Evolutionary conservation across 768 basidiomycete species (phyloP).

Genomic region (Multifurca ochricompacta): DNA sequence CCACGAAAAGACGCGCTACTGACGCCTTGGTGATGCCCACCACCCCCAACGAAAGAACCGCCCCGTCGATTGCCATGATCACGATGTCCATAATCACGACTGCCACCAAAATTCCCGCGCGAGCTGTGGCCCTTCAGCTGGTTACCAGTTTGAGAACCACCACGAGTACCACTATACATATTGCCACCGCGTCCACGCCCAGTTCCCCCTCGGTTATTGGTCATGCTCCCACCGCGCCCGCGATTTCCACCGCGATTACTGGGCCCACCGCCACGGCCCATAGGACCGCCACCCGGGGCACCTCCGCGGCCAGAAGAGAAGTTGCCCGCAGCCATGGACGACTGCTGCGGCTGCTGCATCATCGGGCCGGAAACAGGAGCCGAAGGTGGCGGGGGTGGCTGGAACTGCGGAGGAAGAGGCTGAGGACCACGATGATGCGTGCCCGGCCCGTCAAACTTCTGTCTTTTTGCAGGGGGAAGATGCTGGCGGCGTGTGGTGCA

Average conservation of each 20-base stretch:
- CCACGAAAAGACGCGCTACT: conserved; percentile 38
- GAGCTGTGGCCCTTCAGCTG: conserved; percentile 55
- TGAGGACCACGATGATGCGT: conserved; percentile 44
- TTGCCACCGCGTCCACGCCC: conserved; percentile 34
- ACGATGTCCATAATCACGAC: conserved; percentile 46
- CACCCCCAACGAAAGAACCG: conserved; percentile 52
- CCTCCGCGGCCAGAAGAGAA: conserved; percentile 33
- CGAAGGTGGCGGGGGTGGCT: conserved; percentile 44
- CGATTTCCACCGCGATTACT: conserved; percentile 36
- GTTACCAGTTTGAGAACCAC: conserved; percentile 37
- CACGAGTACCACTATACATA: conserved; percentile 35
- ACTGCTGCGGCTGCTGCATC: conserved; percentile 34
- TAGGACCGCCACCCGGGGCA: conserved; percentile 31
- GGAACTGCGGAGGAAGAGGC: conserved; percentile 59
- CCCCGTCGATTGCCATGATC: conserved; percentile 60
- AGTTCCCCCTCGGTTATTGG: conserved; percentile 33
- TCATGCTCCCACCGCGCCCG: conserved; percentile 46
- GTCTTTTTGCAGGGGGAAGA: conserved; percentile 87
- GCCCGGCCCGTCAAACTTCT: conserved; percentile 58
- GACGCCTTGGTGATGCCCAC: conserved; percentile 24
- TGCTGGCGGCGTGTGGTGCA: conserved; percentile 68
- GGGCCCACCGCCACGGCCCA: conserved; percentile 36
- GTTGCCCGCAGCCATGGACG: conserved; percentile 19
- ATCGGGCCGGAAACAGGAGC: conserved; percentile 26
- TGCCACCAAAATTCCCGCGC: conserved; percentile 55